Evolutionary conservation across 345 rosid species (phyloP).

Genomic region (Brassica carinata): DNA sequence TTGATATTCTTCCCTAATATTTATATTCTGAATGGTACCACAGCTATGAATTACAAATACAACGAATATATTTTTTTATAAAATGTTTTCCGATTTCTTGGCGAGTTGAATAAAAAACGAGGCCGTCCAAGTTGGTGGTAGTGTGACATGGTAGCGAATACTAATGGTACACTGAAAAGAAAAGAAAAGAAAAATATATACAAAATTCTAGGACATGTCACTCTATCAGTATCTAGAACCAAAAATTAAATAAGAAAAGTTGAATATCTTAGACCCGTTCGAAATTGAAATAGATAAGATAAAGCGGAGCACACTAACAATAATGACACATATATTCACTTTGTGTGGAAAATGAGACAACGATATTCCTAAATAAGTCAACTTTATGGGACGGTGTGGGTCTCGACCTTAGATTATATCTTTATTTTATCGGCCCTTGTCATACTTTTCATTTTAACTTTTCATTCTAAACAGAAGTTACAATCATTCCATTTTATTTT

Average conservation of each 20-base stretch:
- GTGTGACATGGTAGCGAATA: constrained; percentile 37
- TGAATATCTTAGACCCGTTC: constrained; percentile 14
- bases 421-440: too few relatives aligned
- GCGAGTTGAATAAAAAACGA: constrained; percentile 37
- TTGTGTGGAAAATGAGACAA: constrained; percentile 32
- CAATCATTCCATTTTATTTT: too few relatives aligned
- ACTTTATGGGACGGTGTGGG: constrained; percentile 36
- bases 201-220: constrained; percentile 12
- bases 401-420: constrained; percentile 13
- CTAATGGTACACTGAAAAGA: background rate
- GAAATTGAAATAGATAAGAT: constrained; percentile 28
- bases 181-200: background rate
- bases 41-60: constrained; percentile 10
- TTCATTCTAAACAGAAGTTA: too few relatives aligned
- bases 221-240: constrained; percentile 27
- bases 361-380: constrained; percentile 26
- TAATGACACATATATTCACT: constrained; percentile 19
- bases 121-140: constrained; percentile 39
- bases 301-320: constrained; percentile 31
- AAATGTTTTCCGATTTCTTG: background rate
- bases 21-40: constrained; percentile 27
- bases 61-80: background rate
- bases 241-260: background rate
- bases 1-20: constrained; percentile 14
- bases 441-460: too few relatives aligned